Conservation (phyloP, 139 green algal species). For the Coelastrella sp. region DNA sequence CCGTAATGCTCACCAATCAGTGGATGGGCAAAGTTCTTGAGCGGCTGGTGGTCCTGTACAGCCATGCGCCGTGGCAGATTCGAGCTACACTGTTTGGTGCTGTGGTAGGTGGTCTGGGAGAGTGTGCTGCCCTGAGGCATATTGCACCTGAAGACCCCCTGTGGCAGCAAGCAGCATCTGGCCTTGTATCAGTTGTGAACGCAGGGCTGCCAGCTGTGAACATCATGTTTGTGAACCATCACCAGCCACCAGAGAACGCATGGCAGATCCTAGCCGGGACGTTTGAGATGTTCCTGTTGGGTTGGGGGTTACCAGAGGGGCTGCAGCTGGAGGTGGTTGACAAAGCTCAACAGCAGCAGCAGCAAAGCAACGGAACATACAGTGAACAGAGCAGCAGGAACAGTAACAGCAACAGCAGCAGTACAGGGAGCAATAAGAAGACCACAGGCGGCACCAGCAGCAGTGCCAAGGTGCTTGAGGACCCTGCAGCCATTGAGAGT, state of each 20-base stretch:
- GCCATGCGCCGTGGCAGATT: slow-evolving; percentile 68
- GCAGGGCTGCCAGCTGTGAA: slow-evolving; percentile 78
- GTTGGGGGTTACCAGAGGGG: slow-evolving; percentile 34
- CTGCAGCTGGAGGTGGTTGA: slow-evolving; percentile 4
- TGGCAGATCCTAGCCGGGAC: slow-evolving; percentile 58
- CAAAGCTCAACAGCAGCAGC: not conserved
- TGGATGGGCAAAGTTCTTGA: slow-evolving; percentile 59
- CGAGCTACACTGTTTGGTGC: slow-evolving; percentile 70
- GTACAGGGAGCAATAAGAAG: not conserved
- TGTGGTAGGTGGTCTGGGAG: slow-evolving; percentile 66
- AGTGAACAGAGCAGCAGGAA: not conserved
- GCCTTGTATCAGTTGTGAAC: slow-evolving; percentile 73
- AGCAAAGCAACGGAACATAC: not conserved
- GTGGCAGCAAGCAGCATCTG: slow-evolving; percentile 72
- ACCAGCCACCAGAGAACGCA: slow-evolving; percentile 26
- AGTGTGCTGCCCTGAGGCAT: slow-evolving; percentile 75
- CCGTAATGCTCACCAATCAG: slow-evolving; percentile 52
- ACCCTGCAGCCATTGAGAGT: not conserved
- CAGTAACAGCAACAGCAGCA: not conserved
- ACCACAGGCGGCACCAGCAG: not conserved
- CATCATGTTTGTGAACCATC: slow-evolving; percentile 61
- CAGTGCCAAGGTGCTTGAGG: not conserved
- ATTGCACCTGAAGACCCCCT: slow-evolving; percentile 54
- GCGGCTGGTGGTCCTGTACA: slow-evolving; percentile 63
- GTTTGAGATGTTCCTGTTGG: slow-evolving; percentile 78